Evolutionary conservation across 2,329 filamentous ascomycete genomes (phyloP).

Genomic region (Didymella keratinophila): DNA sequence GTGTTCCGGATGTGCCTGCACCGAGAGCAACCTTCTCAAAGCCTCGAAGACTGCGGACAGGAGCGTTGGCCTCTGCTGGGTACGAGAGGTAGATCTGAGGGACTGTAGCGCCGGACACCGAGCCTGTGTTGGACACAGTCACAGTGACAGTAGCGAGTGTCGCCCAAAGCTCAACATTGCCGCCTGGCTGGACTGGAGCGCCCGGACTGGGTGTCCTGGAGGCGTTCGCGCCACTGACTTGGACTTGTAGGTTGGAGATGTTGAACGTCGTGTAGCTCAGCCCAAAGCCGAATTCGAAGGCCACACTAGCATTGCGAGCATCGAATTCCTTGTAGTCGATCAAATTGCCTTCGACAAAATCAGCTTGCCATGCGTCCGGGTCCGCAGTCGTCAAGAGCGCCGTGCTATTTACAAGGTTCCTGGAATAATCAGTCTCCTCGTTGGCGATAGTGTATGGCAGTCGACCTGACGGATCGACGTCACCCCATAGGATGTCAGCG

Average conservation of each 20-base stretch:
- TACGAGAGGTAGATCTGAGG: constrained; percentile 66
- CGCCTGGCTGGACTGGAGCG: constrained; percentile 53
- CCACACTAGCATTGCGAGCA: constrained; percentile 35
- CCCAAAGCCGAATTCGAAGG: constrained; percentile 51
- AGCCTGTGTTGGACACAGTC: constrained; percentile 61
- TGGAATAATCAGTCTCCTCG: constrained; percentile 69
- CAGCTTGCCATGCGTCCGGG: constrained; percentile 54
- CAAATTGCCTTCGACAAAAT: constrained; percentile 61
- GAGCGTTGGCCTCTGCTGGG: constrained; percentile 39
- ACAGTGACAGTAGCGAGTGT: constrained; percentile 59
- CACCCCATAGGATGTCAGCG: constrained; percentile 69
- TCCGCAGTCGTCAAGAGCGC: constrained; percentile 43
- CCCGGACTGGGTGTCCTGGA: constrained; percentile 27
- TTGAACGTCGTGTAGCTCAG: constrained; percentile 51
- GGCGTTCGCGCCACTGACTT: constrained; percentile 20
- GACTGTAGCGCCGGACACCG: constrained; percentile 57
- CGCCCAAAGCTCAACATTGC: constrained; percentile 64
- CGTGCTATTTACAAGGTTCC: constrained; percentile 48
- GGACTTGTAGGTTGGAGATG: constrained; percentile 31
- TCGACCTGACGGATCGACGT: constrained; percentile 77
- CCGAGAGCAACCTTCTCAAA: constrained; percentile 61
- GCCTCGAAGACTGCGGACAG: constrained; percentile 51
- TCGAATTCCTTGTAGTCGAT: constrained; percentile 66
- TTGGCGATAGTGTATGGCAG: constrained; percentile 87
- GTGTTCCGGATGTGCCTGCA: constrained; percentile 52